Evolutionary conservation across 2,329 filamentous ascomycete genomes (phyloP), one percentile per base, ranked within the genome.

Genomic region (Ophiostoma perfectum): DNA sequence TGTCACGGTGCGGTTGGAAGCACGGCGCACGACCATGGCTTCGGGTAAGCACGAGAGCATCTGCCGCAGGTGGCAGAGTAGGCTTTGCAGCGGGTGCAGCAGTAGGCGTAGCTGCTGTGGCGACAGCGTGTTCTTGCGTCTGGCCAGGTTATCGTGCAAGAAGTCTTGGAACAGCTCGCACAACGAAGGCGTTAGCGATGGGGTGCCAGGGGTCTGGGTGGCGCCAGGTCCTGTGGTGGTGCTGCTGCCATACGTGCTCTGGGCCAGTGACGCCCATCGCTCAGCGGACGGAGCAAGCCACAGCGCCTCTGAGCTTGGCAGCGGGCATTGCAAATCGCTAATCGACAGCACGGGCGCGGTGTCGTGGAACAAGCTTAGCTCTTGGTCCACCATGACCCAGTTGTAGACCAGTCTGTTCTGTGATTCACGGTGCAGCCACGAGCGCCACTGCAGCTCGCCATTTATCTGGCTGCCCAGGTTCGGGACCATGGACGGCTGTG

Each of bases 331-430:
- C 64, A 90, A 83, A 69, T 91, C 87, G 42, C 84, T 88, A 67
- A 90, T 83, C 14, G 87, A 84, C 68, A 91, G 84, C 44, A 90
- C 78, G 0, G 87, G 86, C 1, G 82, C 80, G 0, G 82, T 84
- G 73, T 90, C 87, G 72, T 89, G 83, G 77, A 90, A 90, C 8
- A 90, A 78, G 64, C 86, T 85, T 68, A 90, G 79, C 76, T 92
- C 89, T 73, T 91, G 88, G 74, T 92, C 89, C 38, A 90, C 83
- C 84, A 90, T 89, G 27, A 89, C 86, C 86, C 88, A 91, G 67
- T 88, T 90, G 77, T 91, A 90, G n/a, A 90, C 85, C 44, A 91
- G 80, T 72, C 88, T 89, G 75, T 85, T 89, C 71, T 84, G 82
- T 65, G 83, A 83, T 76, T 91, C 89, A 42, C 85, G 83, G 71